Evolutionary conservation across 2,329 filamentous ascomycete species (phyloP), one percentile per base, ranked within the genome.

Genomic region (Verticillium isaacii): DNA sequence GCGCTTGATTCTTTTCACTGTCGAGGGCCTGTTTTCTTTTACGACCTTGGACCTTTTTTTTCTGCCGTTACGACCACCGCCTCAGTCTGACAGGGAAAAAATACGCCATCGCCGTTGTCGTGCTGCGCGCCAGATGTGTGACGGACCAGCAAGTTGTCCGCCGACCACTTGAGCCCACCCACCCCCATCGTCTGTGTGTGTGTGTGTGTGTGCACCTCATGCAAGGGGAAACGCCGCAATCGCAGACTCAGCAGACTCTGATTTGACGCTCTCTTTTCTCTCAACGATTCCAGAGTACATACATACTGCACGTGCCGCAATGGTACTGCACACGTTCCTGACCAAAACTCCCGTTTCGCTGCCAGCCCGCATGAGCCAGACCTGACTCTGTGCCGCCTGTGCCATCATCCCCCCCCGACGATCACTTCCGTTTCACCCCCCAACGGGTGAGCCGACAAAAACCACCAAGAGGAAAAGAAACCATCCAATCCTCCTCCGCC

Each of bases 361-460:
- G 55, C 55, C 59, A 59, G 58, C 36, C 56, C 60, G 61, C 61
- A 64, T 55, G 32, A 61, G 37, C 59, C 36, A 52, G 39, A 61
- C 57, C 66, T 19, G 45, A 50, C 45, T 50, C 45, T 50, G 45
- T n/a, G 45, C 45, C 45, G 45, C n/a, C 45, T n/a, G 9, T 5
- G 17, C 60, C 69, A 29, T 36, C 61, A 65, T 60, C 59, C 61
- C 57, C 60, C 63, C 57, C 60, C 63, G 59, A 65, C 64, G 59
- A 62, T 54, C 60, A n/a, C 56, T 62, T 54, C 63, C 63, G 57
- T 63, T 62, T 56, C 63, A 62, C 60, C 63, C 58, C 50, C 66
- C 62, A 61, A 69, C 45, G 32, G 39, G 39, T 56, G 25, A 60
- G 32, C 58, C n/a, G 55, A 17, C 7, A 45, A 50, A 45, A n/a